A percentile compares a stretch with the other conserved stretches of the same genome.
phyloP scores from a whole-genome alignment of 2,329 filamentous ascomycete genomes.

The Hymenoscyphus linearis region DNA sequence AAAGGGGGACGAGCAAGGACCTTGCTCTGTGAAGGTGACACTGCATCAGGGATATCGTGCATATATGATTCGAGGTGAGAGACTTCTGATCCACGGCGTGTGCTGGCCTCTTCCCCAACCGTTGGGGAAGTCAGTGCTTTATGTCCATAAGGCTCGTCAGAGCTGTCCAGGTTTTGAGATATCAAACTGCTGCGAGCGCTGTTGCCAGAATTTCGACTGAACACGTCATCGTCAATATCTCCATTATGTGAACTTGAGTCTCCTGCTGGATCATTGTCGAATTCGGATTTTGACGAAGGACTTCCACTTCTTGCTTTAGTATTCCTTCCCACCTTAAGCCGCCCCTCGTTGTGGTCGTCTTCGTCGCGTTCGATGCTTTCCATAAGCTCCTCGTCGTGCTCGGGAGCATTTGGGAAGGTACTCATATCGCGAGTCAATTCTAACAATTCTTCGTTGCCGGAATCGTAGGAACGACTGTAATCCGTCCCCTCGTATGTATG shows the following conservation, averaged over 20 bases:
- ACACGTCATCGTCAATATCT: constrained; percentile 33
- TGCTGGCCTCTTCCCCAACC: constrained; percentile 28
- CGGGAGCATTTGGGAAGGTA: constrained; percentile 1
- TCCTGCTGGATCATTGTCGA: constrained; percentile 21
- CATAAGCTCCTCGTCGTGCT: constrained; percentile 2
- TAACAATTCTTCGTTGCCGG: constrained; percentile 3
- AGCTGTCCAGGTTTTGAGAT: constrained; percentile 22
- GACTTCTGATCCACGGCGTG: constrained; percentile 37
- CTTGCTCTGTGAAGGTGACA: constrained; percentile 38
- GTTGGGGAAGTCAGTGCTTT: constrained; percentile 25
- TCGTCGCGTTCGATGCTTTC: constrained; percentile 1
- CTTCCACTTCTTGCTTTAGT: not conserved
- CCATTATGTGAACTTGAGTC: constrained; percentile 30
- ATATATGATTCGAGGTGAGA: constrained; percentile 33
- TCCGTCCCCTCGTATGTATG: constrained; percentile 26
- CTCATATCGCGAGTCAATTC: not conserved
- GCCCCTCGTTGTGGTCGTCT: not conserved
- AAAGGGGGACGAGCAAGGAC: constrained; percentile 59
- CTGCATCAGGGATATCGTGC: constrained; percentile 33
- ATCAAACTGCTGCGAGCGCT: constrained; percentile 26
- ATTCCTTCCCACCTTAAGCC: not conserved
- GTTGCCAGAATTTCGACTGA: constrained; percentile 25
- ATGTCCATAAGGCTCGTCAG: constrained; percentile 23
- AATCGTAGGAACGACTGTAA: constrained; percentile 1
- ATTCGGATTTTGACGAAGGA: constrained; percentile 13